A percentile compares a stretch with the other conserved stretches of the same genome.
Evolutionary conservation across 768 basidiomycete genomes (phyloP).

Genomic region (Lepiota venenata): DNA sequence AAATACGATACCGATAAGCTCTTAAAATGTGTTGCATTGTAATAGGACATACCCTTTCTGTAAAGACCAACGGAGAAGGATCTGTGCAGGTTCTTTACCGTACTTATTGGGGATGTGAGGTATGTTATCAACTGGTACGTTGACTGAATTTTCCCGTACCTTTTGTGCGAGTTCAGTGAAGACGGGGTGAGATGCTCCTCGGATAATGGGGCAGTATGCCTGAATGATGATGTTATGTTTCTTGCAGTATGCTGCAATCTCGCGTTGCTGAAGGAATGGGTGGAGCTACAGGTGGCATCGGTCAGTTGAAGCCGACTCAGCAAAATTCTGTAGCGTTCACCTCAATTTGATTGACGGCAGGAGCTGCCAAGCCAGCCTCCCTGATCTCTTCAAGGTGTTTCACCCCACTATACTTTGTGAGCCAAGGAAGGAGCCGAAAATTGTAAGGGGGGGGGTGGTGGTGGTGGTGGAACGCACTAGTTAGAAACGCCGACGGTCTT

Average conservation of each 20-base stretch:
- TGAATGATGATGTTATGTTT: conserved; percentile 54
- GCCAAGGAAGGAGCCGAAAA: not conserved
- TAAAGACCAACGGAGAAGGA: conserved; percentile 84
- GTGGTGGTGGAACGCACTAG: conserved; percentile 53
- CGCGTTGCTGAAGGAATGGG: conserved; percentile 71
- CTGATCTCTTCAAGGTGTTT: conserved; percentile 71
- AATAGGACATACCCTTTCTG: conserved; percentile 58
- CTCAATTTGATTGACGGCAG: conserved; percentile 78
- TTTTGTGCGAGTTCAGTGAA: conserved; percentile 12
- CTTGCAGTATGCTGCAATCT: conserved; percentile 72
- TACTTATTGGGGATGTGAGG: conserved; percentile 32
- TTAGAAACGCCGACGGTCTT: conserved; percentile 75
- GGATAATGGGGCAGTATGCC: conserved; percentile 69
- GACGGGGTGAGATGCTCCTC: conserved; percentile 28
- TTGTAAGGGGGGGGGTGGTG: too few species aligned
- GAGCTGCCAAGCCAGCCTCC: conserved; percentile 52
- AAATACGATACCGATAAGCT: not conserved
- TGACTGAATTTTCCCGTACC: not conserved
- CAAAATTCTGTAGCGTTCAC: conserved; percentile 24
- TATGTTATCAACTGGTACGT: not conserved
- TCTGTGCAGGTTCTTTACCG: conserved; percentile 61
- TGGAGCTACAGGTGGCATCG: conserved; percentile 48
- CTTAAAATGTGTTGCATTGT: not conserved
- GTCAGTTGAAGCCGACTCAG: not conserved
- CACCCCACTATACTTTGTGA: conserved; percentile 38